Evolutionary conservation across 1,284 basidiomycete genomes (phyloP).

Genomic region (Coniophora puteana): DNA sequence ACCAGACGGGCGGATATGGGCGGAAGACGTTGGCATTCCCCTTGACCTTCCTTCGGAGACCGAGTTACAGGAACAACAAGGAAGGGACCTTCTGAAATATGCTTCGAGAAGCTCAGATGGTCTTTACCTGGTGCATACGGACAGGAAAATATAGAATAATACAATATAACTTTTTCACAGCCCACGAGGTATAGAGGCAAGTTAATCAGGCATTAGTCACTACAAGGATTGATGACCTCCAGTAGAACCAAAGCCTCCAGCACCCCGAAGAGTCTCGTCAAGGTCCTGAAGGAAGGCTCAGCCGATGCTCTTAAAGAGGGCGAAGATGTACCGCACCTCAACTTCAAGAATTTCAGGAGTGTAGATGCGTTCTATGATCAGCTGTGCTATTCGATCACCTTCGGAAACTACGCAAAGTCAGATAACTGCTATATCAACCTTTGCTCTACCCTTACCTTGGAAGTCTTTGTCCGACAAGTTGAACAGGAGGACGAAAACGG

Average conservation of each 20-base stretch:
- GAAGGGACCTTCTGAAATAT: slow-evolving; percentile 43
- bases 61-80: slow-evolving; percentile 25
- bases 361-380: slow-evolving; percentile 89
- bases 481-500: slow-evolving; percentile 92
- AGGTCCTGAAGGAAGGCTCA: slow-evolving; percentile 53
- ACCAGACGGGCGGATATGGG: slow-evolving; percentile 44
- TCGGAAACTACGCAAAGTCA: slow-evolving; percentile 60
- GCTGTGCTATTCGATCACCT: slow-evolving; percentile 92
- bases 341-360: slow-evolving; percentile 87
- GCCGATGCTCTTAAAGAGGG: not conserved
- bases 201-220: slow-evolving; percentile 6
- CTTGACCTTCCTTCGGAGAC: slow-evolving; percentile 14
- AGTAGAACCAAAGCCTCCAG: slow-evolving; percentile 93
- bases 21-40: slow-evolving; percentile 33
- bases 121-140: slow-evolving; percentile 43
- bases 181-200: not conserved
- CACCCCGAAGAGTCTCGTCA: slow-evolving; percentile 80
- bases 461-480: slow-evolving; percentile 91
- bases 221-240: slow-evolving; percentile 66
- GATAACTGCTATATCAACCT: not conserved
- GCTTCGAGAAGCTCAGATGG: slow-evolving; percentile 43
- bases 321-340: slow-evolving; percentile 50
- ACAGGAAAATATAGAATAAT: slow-evolving; percentile 23
- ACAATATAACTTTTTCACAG: slow-evolving; percentile 5
- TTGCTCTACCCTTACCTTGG: slow-evolving; percentile 53